Evolutionary conservation across 495 filamentous ascomycete species (phyloP).

Genomic region (Penicillium parvum): DNA sequence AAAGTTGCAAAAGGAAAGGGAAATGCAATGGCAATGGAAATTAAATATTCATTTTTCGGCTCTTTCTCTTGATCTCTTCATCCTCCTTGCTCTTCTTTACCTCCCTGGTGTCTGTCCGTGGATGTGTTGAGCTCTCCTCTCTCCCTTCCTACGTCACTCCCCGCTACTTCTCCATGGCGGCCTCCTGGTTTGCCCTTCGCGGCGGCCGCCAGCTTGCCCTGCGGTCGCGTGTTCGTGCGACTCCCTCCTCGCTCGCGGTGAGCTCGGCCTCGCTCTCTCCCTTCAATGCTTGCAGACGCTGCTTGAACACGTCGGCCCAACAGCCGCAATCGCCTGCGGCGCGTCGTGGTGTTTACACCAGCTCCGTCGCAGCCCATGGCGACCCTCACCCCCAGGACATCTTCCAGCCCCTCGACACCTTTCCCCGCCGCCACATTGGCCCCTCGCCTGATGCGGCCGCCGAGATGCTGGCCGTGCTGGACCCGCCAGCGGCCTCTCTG

Average conservation of each 20-base stretch:
- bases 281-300: slow-evolving; percentile 24
- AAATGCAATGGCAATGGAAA: neutral
- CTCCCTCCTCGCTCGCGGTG: slow-evolving; percentile 27
- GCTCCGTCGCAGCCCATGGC: slow-evolving; percentile 38
- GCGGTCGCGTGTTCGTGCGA: slow-evolving; percentile 31
- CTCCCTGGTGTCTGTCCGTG: slow-evolving; percentile 11
- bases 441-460: slow-evolving; percentile 67
- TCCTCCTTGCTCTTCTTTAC: slow-evolving; percentile 28
- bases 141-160: slow-evolving; percentile 12
- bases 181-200: slow-evolving; percentile 41
- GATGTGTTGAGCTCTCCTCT: slow-evolving; percentile 9
- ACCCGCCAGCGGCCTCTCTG: slow-evolving; percentile 66
- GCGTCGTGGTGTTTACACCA: slow-evolving; percentile 39
- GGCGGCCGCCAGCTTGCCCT: slow-evolving; percentile 40
- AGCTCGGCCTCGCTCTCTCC: slow-evolving; percentile 27
- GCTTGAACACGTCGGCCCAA: slow-evolving; percentile 25
- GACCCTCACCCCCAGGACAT: slow-evolving; percentile 41
- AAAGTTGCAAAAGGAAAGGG: neutral
- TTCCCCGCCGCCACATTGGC: slow-evolving; percentile 88
- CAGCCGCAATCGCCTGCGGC: slow-evolving; percentile 18
- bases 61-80: slow-evolving; percentile 27
- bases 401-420: slow-evolving; percentile 58
- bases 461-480: slow-evolving; percentile 77
- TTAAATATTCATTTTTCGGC: slow-evolving; percentile 5
- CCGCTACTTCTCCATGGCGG: slow-evolving; percentile 31